Conservation (phyloP, 2,329 filamentous ascomycete species). For the Scytalidium lignicola region DNA sequence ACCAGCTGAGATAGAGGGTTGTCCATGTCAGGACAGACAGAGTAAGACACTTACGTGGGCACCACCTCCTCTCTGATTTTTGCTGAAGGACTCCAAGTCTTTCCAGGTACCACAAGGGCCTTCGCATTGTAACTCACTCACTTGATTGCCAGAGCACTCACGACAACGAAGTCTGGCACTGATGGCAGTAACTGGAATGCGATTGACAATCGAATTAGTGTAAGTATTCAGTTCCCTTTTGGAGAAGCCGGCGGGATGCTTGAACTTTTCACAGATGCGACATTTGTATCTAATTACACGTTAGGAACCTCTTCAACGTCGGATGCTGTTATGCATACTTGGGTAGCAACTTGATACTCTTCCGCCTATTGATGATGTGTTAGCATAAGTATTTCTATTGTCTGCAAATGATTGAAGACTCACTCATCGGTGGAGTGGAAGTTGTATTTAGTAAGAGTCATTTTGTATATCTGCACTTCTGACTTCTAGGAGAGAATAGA, state of each 20-base stretch:
- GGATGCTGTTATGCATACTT: slow-evolving; percentile 1
- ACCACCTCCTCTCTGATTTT: slow-evolving; percentile 37
- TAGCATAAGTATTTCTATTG: neutral
- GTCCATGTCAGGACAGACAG: neutral
- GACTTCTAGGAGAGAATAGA: too few relatives aligned
- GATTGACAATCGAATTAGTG: slow-evolving; percentile 11
- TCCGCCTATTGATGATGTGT: neutral
- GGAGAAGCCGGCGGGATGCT: slow-evolving; percentile 35
- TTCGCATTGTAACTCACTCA: slow-evolving; percentile 42
- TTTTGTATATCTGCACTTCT: too few relatives aligned
- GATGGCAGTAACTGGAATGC: slow-evolving; percentile 10
- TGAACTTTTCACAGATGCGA: slow-evolving; percentile 37
- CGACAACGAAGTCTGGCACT: slow-evolving; percentile 32
- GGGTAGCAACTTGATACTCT: slow-evolving; percentile 6
- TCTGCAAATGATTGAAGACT: neutral
- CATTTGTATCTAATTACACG: slow-evolving; percentile 38
- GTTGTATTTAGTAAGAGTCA: too few relatives aligned
- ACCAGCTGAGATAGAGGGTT: too few relatives aligned
- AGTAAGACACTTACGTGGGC: slow-evolving; percentile 27
- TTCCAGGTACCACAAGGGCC: slow-evolving; percentile 40
- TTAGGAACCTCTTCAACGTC: slow-evolving; percentile 1
- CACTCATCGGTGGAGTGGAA: slow-evolving; percentile 4
- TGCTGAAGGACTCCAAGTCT: slow-evolving; percentile 43
- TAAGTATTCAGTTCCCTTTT: slow-evolving; percentile 38
- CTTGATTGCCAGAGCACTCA: slow-evolving; percentile 36